A percentile compares a stretch with the other conserved stretches of the same genome.
phyloP scores from a whole-genome alignment of 805 yeast species.

The Candida piceae region DNA sequence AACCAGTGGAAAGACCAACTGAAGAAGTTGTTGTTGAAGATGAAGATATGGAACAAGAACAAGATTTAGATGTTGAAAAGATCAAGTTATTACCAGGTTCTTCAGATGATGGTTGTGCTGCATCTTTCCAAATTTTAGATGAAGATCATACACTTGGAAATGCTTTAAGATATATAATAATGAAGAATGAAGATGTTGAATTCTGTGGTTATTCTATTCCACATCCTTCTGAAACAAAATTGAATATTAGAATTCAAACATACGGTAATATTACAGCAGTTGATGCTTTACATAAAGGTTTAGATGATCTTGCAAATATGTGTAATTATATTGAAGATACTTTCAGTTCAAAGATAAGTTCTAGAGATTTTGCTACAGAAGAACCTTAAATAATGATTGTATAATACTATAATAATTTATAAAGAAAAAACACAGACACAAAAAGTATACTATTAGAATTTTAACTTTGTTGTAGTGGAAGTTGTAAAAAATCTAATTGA shows the following conservation, averaged over 20 bases:
- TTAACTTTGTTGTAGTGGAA: too few species aligned
- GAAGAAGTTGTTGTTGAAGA: conserved; percentile 18
- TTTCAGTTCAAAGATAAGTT: conserved; percentile 64
- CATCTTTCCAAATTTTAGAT: conserved; percentile 85
- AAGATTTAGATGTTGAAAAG: conserved; percentile 48
- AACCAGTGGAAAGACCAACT: conserved; percentile 10
- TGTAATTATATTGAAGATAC: conserved; percentile 80
- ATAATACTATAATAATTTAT: not conserved
- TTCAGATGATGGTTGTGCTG: conserved; percentile 89
- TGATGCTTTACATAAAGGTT: conserved; percentile 88
- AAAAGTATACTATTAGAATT: not conserved
- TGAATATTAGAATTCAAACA: conserved; percentile 91
- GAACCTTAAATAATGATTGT: conserved; percentile 37
- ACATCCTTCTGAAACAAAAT: conserved; percentile 89
- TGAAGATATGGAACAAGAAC: conserved; percentile 27
- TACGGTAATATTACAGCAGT: conserved; percentile 81
- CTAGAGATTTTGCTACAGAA: conserved; percentile 44
- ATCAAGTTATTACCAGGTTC: conserved; percentile 76
- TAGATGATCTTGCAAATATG: conserved; percentile 75
- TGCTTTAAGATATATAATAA: conserved; percentile 85
- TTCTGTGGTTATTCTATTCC: conserved; percentile 98
- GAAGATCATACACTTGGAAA: conserved; percentile 98
- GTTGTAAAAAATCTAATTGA: too few species aligned
- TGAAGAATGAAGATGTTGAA: conserved; percentile 97
- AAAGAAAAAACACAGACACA: not conserved